Base-by-base conservation (phyloP, 1,284 basidiomycete genomes). In the Chondrostereum purpureum region DNA sequence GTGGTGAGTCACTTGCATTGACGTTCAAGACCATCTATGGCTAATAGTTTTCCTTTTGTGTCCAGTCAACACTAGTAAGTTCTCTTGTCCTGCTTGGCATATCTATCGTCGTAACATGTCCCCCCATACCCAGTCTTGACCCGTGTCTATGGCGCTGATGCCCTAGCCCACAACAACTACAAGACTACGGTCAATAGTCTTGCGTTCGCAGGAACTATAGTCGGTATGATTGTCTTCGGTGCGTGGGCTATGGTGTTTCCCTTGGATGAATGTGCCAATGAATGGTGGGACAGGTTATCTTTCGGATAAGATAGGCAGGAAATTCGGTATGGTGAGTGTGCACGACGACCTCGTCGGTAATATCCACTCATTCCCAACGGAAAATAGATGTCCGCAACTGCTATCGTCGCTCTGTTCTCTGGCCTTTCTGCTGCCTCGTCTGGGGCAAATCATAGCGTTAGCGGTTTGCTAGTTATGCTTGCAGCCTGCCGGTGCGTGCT, bases 241-340 rank as follows among this genome's bases (percentile, higher is more conserved):
- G 44, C 42, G 59, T 43, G 16, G 13, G 22, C 4, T 6, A 42
- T 40, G 11, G 13, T 34, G 1, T 23, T 14, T n/a, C 11, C 14
- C 18, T 14, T 39, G 17, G 27, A 10, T 35, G 22, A n/a, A 24
- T 13, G 13, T 23, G 16, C 40, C 24, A 17, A n/a, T n/a, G n/a
- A n/a, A n/a, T n/a, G n/a, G n/a, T n/a, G 35, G 34, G 35, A 21
- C 21, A 70, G 72, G 72, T 18, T 90, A 81, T 59, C 65, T 92
- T 46, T 88, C 87, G 5, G 93, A 96, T 62, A 88, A 86, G 60
- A 56, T 92, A 46, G 92, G 92, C 5, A 79, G 93, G 44, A 94
- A 94, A 58, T 84, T 83, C 55, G 89, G 91, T 47, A 92, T 92
- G 90, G 80, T 84, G 51, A 53, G 74, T 53, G 17, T 31, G 39